A percentile compares a stretch with the other conserved stretches of the same genome.
Evolutionary conservation across 1,284 basidiomycete species (phyloP).

Genomic region (Austroboletus niveus): DNA sequence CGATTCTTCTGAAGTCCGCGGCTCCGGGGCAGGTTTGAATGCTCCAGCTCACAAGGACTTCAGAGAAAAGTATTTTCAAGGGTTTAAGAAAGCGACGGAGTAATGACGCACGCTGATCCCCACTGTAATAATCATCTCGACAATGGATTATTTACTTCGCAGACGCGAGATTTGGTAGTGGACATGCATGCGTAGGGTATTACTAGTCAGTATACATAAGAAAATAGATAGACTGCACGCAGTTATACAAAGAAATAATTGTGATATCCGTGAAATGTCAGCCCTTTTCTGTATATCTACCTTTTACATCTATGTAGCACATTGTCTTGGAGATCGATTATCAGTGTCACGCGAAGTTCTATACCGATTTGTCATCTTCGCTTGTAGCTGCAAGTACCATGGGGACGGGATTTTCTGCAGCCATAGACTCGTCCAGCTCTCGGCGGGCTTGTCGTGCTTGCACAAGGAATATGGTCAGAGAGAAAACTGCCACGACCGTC

Average conservation of each 20-base stretch:
- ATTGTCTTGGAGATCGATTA: background rate
- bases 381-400: background rate
- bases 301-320: background rate
- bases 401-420: background rate
- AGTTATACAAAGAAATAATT: background rate
- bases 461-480: constrained; percentile 45
- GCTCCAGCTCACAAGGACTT: constrained; percentile 78
- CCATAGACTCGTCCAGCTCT: constrained; percentile 50
- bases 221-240: background rate
- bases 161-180: no score
- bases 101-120: background rate
- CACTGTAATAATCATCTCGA: no score
- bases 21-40: constrained; percentile 33
- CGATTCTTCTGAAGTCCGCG: constrained; percentile 19
- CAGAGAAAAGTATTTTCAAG: constrained; percentile 77
- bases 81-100: constrained; percentile 52
- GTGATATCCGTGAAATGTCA: background rate
- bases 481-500: constrained; percentile 40
- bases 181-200: no score
- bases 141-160: background rate
- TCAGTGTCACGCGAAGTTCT: background rate
- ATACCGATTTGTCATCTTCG: background rate
- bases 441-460: constrained; percentile 59
- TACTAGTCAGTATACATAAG: constrained; percentile 1
- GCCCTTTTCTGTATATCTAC: background rate